Evolutionary conservation across 2,329 filamentous ascomycete species (phyloP), one percentile per base, ranked within the genome.

Genomic region (Colletotrichum ledebouriae): DNA sequence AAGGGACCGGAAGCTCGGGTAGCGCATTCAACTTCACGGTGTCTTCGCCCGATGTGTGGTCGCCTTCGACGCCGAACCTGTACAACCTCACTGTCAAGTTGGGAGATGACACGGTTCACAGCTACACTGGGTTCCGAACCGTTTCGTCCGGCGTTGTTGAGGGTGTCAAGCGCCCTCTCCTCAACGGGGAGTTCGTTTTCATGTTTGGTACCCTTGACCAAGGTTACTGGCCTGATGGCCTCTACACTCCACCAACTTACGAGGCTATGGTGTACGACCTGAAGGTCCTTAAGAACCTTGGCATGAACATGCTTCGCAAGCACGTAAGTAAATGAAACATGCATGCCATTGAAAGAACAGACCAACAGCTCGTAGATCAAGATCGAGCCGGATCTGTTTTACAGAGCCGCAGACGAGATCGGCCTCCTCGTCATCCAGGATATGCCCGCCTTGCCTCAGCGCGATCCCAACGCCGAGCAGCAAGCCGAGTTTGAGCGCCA

Each of bases 291-390:
- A 93, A 93, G 78, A 78, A 80, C 1, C 81, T 92, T 1, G 90
- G 90, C 0, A 90, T 91, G 76, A 93, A 93, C 76, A 89, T 89
- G 83, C 75, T 92, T 10, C 87, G 91, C 41, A 93, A 93, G 75
- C 90, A 93, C 72, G 88, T 88, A 73, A 79, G 86, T 75, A 6
- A 3, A 6, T 20, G 12, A 20, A 11, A 5, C 1, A 15, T 22
- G n/a, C 9, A 3, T 2, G 22, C 12, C 1, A n/a, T 0, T 4
- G 34, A 57, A 57, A 17, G 13, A 9, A n/a, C 4, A 25, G 10
- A 4, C 37, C 62, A 17, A 66, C 47, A 82, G 3, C 10, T 2
- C 20, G 1, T 15, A 80, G 86, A 90, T 91, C 79, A 92, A 92
- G 77, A 82, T 92, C 6, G 90, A 92, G 72, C 83, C 87, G 0